Percentiles rank a stretch among this genome's conserved stretches.
These are phyloP conservation scores for Blepharisma undulans DNA, from an alignment of 169 alveolate species.

Conservation along the genomic window DNA sequence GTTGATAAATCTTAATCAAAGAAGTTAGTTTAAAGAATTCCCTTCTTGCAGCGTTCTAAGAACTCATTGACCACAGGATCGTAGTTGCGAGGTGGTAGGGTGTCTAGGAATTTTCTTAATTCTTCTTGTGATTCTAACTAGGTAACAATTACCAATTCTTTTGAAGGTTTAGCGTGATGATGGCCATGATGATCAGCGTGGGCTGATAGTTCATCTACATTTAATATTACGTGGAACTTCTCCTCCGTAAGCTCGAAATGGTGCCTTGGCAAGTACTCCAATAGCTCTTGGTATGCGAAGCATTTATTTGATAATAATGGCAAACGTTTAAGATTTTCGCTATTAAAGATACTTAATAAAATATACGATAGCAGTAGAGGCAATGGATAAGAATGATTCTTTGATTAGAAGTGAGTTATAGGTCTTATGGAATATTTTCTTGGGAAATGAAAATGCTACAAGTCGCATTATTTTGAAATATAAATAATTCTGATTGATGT, in stretches of 20 bases:
- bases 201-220: not conserved
- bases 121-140: not conserved
- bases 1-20: not conserved
- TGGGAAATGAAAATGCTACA: too few relatives aligned
- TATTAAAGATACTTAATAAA: not conserved
- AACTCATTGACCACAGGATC: not conserved
- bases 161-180: not conserved
- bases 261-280: not conserved
- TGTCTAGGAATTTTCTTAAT: not conserved
- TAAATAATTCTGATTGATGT: too few relatives aligned
- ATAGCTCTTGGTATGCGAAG: not conserved
- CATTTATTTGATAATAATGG: not conserved
- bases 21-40: not conserved
- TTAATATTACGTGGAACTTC: slow-evolving; percentile 22
- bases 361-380: too few relatives aligned
- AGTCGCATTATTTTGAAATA: too few relatives aligned
- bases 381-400: too few relatives aligned
- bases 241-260: not conserved
- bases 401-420: too few relatives aligned
- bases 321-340: not conserved
- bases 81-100: slow-evolving; percentile 27
- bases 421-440: too few relatives aligned
- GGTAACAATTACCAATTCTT: not conserved
- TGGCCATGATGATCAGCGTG: not conserved
- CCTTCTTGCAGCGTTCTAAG: not conserved